Base-by-base conservation (phyloP, 257 asterid species). In the Forsythia viridissima region DNA sequence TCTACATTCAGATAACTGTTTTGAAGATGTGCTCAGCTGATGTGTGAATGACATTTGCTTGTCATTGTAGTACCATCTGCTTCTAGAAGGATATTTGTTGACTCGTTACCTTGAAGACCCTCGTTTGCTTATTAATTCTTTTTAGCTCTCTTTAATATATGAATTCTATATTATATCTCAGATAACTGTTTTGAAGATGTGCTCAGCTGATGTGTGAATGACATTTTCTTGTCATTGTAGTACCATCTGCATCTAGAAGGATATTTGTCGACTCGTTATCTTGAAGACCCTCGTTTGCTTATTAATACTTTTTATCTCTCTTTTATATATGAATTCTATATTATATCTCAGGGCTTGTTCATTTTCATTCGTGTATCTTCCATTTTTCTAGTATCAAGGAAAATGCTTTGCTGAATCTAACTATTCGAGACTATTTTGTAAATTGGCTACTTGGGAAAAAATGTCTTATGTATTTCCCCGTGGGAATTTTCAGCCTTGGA, bases 401-500 rank as follows among this genome's bases (percentile, higher is more conserved):
- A 59, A 61, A 61, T 8, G 69, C 8, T 21, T 61, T 8, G 36
- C 38, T 72, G 37, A 43, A 43, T 44, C 40, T 38, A 75, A 30
- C 12, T 6, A 13, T 43, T 11, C 40, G 4, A 63, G 57, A 71
- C 18, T 71, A 71, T 38, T 12, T 40, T 65, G 24, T 34, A 24
- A 65, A 12, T 39, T 3, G 59, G n/a, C 37, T 15, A 15, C 34
- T 4, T 38, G 21, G 69, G 44, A 18, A 52, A 3, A 70, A 39
- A 71, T 73, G 77, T 44, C 57, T 36, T 71, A 59, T 39, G 4
- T 40, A 9, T 71, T 72, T 15, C 68, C 66, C 39, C 57, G 15
- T 73, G 76, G 3, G 30, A 43, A 78, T 42, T 77, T 13, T 81
- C 85, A 94, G 98, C 94, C 70, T 80, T 92, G 8, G 97, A 92